phyloP scores from a whole-genome alignment of 2,329 filamentous ascomycete species.

The Trichoderma sp. region DNA sequence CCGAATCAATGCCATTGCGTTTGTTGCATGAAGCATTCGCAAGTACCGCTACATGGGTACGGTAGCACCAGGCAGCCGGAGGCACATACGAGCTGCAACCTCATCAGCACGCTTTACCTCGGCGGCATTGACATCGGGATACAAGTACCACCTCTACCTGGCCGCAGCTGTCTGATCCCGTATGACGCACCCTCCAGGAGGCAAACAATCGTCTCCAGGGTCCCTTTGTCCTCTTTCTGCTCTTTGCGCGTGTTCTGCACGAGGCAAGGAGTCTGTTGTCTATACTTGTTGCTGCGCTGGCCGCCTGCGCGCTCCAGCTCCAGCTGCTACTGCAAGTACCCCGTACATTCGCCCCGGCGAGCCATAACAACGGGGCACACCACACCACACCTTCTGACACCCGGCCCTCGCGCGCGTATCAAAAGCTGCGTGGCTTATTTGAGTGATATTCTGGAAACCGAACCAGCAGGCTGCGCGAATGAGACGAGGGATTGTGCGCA shows the following conservation, averaged over 20 bases:
- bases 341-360: background rate
- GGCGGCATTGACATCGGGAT: background rate
- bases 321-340: constrained; percentile 7
- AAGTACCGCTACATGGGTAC: background rate
- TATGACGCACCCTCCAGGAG: constrained; percentile 19
- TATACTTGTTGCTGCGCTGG: background rate
- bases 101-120: background rate
- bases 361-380: constrained; percentile 14
- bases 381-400: constrained; percentile 4
- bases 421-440: constrained; percentile 15
- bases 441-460: constrained; percentile 24
- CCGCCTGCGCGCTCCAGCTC: background rate
- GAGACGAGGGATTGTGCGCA: constrained; percentile 5
- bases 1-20: background rate
- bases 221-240: background rate
- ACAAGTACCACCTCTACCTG: background rate
- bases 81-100: background rate
- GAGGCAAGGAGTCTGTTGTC: background rate
- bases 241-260: background rate
- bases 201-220: background rate
- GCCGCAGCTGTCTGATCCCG: background rate
- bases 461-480: constrained; percentile 1
- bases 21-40: background rate
- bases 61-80: background rate
- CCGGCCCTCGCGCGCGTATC: constrained; percentile 13